Evolutionary conservation across 2,329 filamentous ascomycete species (phyloP).

Genomic region (Microdochium bolleyi): DNA sequence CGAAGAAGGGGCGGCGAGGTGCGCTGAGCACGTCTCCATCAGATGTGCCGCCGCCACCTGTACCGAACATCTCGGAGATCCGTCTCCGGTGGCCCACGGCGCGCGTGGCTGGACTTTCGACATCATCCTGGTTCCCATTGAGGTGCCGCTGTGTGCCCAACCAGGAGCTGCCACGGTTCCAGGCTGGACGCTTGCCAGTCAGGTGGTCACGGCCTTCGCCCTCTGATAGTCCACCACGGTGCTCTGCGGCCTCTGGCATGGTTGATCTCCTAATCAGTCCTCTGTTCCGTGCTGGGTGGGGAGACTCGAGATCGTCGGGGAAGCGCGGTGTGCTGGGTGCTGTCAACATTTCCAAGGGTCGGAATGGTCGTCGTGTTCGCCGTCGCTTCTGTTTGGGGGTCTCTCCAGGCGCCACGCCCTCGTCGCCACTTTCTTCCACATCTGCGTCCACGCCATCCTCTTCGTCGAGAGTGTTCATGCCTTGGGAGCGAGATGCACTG

Average conservation of each 20-base stretch:
- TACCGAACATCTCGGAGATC: slow-evolving; percentile 52
- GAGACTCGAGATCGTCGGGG: slow-evolving; percentile 29
- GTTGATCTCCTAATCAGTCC: slow-evolving; percentile 58
- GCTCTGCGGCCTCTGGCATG: slow-evolving; percentile 51
- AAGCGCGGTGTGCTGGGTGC: slow-evolving; percentile 57
- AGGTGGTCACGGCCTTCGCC: slow-evolving; percentile 64
- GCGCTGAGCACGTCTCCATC: slow-evolving; percentile 50
- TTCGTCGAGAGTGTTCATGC: slow-evolving; percentile 42
- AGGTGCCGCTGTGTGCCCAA: slow-evolving; percentile 39
- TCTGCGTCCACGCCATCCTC: slow-evolving; percentile 66
- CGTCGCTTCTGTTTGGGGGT: slow-evolving; percentile 55
- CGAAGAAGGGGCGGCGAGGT: slow-evolving; percentile 49
- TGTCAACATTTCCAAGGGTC: slow-evolving; percentile 48
- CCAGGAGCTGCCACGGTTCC: slow-evolving; percentile 54
- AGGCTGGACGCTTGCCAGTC: slow-evolving; percentile 39
- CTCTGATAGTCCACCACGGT: slow-evolving; percentile 62
- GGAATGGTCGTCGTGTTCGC: slow-evolving; percentile 48
- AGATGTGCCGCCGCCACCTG: slow-evolving; percentile 48
- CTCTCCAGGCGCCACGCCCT: slow-evolving; percentile 38
- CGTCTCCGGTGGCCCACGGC: slow-evolving; percentile 57
- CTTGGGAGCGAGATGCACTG: slow-evolving; percentile 31
- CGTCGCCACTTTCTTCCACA: slow-evolving; percentile 80
- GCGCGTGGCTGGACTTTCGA: slow-evolving; percentile 43
- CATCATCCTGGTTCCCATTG: slow-evolving; percentile 42
- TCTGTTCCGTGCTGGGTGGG: slow-evolving; percentile 36